Conservation (phyloP, 495 filamentous ascomycete genomes). For the Penicillium manginii region DNA sequence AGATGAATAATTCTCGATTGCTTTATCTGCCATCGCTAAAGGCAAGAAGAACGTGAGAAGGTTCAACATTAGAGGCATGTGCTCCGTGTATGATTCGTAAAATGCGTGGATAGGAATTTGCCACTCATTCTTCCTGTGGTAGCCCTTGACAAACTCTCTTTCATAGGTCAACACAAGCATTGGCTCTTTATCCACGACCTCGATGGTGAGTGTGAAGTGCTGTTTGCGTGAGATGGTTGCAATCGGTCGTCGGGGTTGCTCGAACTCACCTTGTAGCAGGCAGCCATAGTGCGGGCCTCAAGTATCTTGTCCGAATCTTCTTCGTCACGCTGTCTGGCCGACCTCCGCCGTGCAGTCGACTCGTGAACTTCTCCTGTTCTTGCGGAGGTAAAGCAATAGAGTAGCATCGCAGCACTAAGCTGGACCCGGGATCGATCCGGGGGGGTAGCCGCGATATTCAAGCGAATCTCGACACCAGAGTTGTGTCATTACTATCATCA, state of each 20-base stretch:
- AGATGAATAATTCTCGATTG: conserved; percentile 15
- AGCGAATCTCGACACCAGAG: conserved; percentile 16
- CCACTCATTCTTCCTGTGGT: conserved; percentile 13
- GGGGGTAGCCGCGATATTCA: conserved; percentile 8
- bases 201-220: conserved; percentile 20
- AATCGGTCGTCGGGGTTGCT: background rate
- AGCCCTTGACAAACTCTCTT: conserved; percentile 16
- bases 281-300: background rate
- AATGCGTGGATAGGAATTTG: conserved; percentile 16
- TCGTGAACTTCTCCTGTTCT: conserved; percentile 15
- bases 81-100: conserved; percentile 17
- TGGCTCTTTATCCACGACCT: conserved; percentile 9
- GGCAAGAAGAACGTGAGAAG: conserved; percentile 19
- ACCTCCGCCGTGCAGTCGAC: conserved; percentile 7
- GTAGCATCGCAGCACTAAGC: conserved; percentile 15
- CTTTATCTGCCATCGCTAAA: conserved; percentile 12
- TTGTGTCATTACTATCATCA: conserved; percentile 18
- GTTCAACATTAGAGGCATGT: conserved; percentile 19
- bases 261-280: background rate
- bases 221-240: conserved; percentile 4
- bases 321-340: conserved; percentile 2
- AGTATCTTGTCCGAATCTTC: conserved; percentile 1
- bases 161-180: conserved; percentile 19
- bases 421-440: conserved; percentile 11
- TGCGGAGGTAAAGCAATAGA: conserved; percentile 18